Conservation (phyloP, 2,329 filamentous ascomycete species). For the Clonostachys solani region DNA sequence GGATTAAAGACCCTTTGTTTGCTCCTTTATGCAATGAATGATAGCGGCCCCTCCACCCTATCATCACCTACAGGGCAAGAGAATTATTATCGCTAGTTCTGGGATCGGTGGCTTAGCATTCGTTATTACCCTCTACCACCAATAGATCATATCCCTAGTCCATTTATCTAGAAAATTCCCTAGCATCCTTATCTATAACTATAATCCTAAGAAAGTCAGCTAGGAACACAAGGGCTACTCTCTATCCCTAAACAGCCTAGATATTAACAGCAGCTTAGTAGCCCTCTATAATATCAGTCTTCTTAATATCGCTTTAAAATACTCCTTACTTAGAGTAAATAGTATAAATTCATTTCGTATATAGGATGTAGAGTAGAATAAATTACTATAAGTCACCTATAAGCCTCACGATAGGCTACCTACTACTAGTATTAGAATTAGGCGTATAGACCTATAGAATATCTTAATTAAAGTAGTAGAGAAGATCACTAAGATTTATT, state of each 20-base stretch:
- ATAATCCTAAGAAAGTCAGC: slow-evolving; percentile 23
- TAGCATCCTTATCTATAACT: slow-evolving; percentile 32
- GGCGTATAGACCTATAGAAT: slow-evolving; percentile 25
- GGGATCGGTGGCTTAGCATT: slow-evolving; percentile 39
- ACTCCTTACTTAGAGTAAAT: slow-evolving; percentile 21
- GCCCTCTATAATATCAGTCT: slow-evolving; percentile 31
- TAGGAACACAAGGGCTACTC: slow-evolving; percentile 28
- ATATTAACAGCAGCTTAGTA: slow-evolving; percentile 25
- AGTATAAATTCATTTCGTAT: slow-evolving; percentile 28
- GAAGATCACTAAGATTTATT: slow-evolving; percentile 12
- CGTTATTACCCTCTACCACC: slow-evolving; percentile 28
- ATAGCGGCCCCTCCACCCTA: too few species aligned
- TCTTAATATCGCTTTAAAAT: slow-evolving; percentile 21
- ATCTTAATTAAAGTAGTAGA: slow-evolving; percentile 21
- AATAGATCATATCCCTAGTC: slow-evolving; percentile 21
- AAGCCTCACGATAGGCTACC: slow-evolving; percentile 25
- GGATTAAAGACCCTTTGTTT: too few species aligned
- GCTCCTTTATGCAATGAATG: too few species aligned
- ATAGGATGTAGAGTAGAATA: slow-evolving; percentile 30
- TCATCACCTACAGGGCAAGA: slow-evolving; percentile 29
- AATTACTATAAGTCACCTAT: slow-evolving; percentile 19
- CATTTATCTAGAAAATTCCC: too few species aligned
- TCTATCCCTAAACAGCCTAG: slow-evolving; percentile 29
- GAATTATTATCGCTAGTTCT: slow-evolving; percentile 34
- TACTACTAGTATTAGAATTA: slow-evolving; percentile 26